Base-by-base conservation (phyloP, 2,329 filamentous ascomycete species). In the Colletotrichum simmondsii region DNA sequence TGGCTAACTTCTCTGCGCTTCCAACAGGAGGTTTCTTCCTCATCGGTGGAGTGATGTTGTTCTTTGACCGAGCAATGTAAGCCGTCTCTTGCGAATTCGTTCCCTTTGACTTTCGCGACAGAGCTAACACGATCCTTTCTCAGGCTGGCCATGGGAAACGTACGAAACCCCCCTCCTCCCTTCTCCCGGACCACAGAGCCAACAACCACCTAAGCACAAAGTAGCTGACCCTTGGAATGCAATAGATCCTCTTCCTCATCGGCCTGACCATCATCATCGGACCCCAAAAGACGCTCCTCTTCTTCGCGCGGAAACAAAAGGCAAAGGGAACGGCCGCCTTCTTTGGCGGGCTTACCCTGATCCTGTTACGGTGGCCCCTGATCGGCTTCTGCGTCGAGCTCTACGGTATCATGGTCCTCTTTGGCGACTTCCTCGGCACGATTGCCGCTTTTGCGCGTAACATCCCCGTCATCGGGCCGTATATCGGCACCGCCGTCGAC, bases 101-200 rank as follows among this genome's bases (percentile, higher is more conserved):
- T 19, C 28, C 19, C 14, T 14, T 28, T 19, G 24, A 54, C 24
- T 70, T 63, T 49, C 59, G 59, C 70, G 26, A 22, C 61, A 42
- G 49, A 32, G 54, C 26, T 54, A 59, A 72, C 78, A 72, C 78
- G 73, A 57, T 12, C 52, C 68, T 24, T 24, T 68, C 52, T 8
- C 76, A 97, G 94, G 91, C 91, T 99, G 69, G 96, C 96, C 77
- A 98, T 98, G 97, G 97, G 97, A 85, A 98, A 98, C 81, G 93
- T 96, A 89, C 79, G 87, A 81, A 59, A 28, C 72, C 57, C 42
- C 42, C 3, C 19, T n/a, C 75, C 54, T 67, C 22, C 53, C 28
- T n/a, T 54, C 65, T 69, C 61, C 69, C 63, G 62, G 61, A 67
- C 68, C 32, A 49, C 58, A 60, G 30, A 32, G 30, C 4, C 30